phyloP scores from a whole-genome alignment of 192 early-diverging fungal species.

The Coemansia sp. region DNA sequence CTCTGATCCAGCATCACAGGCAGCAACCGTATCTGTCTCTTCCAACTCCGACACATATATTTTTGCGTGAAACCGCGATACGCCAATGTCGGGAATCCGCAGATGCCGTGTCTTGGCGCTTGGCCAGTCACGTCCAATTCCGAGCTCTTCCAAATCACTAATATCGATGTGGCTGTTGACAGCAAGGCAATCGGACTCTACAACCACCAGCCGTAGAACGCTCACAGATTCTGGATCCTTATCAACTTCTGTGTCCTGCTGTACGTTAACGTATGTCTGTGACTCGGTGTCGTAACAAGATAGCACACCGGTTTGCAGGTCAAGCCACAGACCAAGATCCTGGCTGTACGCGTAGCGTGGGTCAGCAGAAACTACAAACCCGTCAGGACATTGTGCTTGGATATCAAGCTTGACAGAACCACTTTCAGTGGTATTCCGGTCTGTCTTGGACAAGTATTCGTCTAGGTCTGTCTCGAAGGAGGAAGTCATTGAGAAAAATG shows the following conservation, averaged over 20 bases:
- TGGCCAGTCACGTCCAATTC: slow-evolving; percentile 59
- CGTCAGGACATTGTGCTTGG: slow-evolving; percentile 20
- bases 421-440: no score
- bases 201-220: slow-evolving; percentile 58
- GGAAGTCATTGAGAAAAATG: no score
- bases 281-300: slow-evolving; percentile 56
- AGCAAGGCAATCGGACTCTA: slow-evolving; percentile 48
- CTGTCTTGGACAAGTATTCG: no score
- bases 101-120: slow-evolving; percentile 46
- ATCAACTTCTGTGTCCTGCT: no score
- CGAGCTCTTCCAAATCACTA: slow-evolving; percentile 53
- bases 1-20: slow-evolving; percentile 18
- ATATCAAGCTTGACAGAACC: no score
- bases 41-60: slow-evolving; percentile 34
- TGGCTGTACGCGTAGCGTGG: slow-evolving; percentile 51
- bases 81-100: slow-evolving; percentile 62
- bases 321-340: slow-evolving; percentile 55
- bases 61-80: slow-evolving; percentile 63
- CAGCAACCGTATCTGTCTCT: not conserved
- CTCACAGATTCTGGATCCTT: slow-evolving; percentile 21
- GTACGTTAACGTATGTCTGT: no score
- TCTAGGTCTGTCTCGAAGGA: no score
- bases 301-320: slow-evolving; percentile 46
- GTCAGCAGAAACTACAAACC: slow-evolving; percentile 42
- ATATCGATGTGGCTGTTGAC: slow-evolving; percentile 54